Percentiles rank a stretch among this genome's conserved stretches.
phyloP scores from a whole-genome alignment of 768 basidiomycete species.

The Tricholoma hemisulphureum region DNA sequence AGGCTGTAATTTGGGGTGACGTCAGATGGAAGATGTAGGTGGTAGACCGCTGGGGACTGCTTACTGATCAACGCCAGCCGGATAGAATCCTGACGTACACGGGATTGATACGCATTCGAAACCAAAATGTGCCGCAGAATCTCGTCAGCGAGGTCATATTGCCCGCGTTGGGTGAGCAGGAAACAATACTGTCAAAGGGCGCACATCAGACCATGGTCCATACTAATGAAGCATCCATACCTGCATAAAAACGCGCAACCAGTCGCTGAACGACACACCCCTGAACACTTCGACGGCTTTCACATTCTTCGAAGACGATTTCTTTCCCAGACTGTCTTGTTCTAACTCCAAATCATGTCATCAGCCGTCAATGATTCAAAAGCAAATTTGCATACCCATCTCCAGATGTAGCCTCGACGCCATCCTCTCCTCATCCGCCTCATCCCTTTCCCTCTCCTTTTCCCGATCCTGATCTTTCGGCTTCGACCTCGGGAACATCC shows the following conservation, averaged over 20 bases:
- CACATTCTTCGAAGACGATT: constrained; percentile 35
- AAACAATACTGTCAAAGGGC: constrained; percentile 63
- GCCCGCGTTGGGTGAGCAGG: constrained; percentile 58
- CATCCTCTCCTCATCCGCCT: constrained; percentile 70
- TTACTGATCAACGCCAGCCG: constrained; percentile 75
- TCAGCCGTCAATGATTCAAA: background rate
- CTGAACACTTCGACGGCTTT: constrained; percentile 69
- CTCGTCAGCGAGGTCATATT: constrained; percentile 69
- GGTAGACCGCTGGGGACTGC: constrained; percentile 24
- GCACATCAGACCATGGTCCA: background rate
- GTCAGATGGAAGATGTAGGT: background rate
- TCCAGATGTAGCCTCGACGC: constrained; percentile 74
- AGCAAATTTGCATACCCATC: constrained; percentile 45
- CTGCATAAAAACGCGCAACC: constrained; percentile 84
- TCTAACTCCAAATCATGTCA: constrained; percentile 33
- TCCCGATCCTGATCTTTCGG: constrained; percentile 33
- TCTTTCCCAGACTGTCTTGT: constrained; percentile 54
- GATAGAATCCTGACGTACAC: constrained; percentile 64
- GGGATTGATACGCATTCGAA: constrained; percentile 70
- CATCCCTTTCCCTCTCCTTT: constrained; percentile 39
- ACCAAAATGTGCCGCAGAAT: constrained; percentile 70
- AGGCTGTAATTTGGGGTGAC: constrained; percentile 48
- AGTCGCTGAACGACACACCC: constrained; percentile 78
- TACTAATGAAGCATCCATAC: constrained; percentile 38
- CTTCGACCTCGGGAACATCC: constrained; percentile 60